A percentile compares a stretch with the other conserved stretches of the same genome.
Evolutionary conservation across 768 basidiomycete species (phyloP).

Genomic region (Tulasnella sp.): DNA sequence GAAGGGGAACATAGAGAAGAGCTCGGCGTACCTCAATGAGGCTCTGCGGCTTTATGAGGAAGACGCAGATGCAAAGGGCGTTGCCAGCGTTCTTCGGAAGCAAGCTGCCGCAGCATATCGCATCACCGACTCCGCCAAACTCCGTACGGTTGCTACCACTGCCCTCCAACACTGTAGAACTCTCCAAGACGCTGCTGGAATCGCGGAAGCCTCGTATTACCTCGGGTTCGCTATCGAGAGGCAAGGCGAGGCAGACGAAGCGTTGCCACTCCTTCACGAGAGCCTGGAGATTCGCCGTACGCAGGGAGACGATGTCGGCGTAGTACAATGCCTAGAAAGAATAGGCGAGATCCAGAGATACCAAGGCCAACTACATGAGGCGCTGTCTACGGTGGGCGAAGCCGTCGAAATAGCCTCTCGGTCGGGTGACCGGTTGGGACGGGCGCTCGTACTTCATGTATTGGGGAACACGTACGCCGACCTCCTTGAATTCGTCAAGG

Average conservation of each 20-base stretch:
- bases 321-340: background rate
- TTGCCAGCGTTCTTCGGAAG: background rate
- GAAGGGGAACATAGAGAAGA: background rate
- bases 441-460: background rate
- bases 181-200: background rate
- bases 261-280: background rate
- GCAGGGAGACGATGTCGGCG: background rate
- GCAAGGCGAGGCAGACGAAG: background rate
- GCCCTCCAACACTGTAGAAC: background rate
- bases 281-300: background rate
- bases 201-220: background rate
- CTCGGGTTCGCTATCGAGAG: background rate
- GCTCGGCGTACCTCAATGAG: background rate
- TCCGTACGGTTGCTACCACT: background rate
- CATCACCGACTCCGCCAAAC: background rate
- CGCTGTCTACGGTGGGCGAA: background rate
- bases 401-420: background rate
- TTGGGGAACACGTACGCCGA: background rate
- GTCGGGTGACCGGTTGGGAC: background rate
- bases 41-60: background rate
- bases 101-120: background rate
- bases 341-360: background rate
- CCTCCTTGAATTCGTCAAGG: background rate
- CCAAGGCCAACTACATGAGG: background rate
- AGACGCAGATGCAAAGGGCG: background rate